Conservation (phyloP, 2,329 filamentous ascomycete genomes). For the Aspergillus hortae region DNA sequence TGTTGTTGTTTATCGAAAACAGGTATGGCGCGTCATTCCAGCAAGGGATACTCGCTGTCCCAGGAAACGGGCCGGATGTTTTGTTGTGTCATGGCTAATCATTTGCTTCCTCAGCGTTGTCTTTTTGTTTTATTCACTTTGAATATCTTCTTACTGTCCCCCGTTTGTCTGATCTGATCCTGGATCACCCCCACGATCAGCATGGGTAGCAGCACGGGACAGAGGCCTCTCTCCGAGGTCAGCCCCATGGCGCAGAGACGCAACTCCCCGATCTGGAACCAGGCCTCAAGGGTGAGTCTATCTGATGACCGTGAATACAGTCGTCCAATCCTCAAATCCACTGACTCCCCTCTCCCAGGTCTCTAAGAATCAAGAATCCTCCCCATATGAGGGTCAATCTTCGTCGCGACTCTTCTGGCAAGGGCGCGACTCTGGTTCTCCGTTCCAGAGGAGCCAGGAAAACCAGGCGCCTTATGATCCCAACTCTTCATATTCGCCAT, state of each 20-base stretch:
- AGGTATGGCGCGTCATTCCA: slow-evolving; percentile 17
- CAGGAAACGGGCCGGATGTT: slow-evolving; percentile 2
- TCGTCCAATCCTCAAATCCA: background rate
- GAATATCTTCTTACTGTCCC: slow-evolving; percentile 3
- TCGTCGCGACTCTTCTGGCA: slow-evolving; percentile 94
- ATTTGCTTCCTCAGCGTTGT: slow-evolving; percentile 11
- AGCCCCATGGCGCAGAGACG: slow-evolving; percentile 79
- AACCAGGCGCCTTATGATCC: slow-evolving; percentile 61
- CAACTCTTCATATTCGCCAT: slow-evolving; percentile 65
- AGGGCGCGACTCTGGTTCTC: slow-evolving; percentile 64
- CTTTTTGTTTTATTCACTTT: slow-evolving; percentile 11
- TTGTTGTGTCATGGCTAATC: slow-evolving; percentile 15
- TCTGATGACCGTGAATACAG: no score
- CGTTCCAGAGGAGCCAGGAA: slow-evolving; percentile 62
- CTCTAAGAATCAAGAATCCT: slow-evolving; percentile 68
- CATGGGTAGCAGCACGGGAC: slow-evolving; percentile 55
- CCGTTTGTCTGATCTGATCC: slow-evolving; percentile 2
- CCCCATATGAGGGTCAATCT: slow-evolving; percentile 59
- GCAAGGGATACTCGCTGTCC: slow-evolving; percentile 14
- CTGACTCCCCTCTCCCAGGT: slow-evolving; percentile 55
- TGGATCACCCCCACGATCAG: slow-evolving; percentile 56
- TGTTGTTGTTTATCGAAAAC: slow-evolving; percentile 19
- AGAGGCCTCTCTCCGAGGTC: slow-evolving; percentile 83
- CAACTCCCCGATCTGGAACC: slow-evolving; percentile 90
- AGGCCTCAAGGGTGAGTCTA: slow-evolving; percentile 62